Evolutionary conservation across 1,139 yeast species (phyloP).

Genomic region (Geotrichum macrosporum): DNA sequence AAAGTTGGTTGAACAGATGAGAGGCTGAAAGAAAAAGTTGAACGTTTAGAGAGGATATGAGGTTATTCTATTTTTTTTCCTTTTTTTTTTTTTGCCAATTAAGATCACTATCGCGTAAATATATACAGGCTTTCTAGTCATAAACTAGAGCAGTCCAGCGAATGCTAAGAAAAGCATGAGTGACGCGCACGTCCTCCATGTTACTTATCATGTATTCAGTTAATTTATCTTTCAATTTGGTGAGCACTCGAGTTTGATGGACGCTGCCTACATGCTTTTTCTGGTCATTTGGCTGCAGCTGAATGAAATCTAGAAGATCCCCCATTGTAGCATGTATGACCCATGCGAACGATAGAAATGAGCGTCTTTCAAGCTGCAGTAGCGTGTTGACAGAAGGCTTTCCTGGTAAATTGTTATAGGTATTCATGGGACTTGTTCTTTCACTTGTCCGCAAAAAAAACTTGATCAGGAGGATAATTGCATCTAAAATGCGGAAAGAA

Average conservation of each 20-base stretch:
- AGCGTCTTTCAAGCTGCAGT: neutral
- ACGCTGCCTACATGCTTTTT: too few species aligned
- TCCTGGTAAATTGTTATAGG: too few species aligned
- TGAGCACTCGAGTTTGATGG: neutral
- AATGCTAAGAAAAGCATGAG: neutral
- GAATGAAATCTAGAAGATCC: neutral
- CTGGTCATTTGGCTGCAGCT: neutral
- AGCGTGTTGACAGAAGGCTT: neutral
- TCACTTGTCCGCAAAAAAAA: conserved; percentile 2
- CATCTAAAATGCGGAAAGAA: neutral
- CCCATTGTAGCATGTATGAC: conserved; percentile 1
- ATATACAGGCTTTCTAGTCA: too few species aligned
- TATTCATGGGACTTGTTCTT: neutral
- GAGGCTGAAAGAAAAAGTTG: neutral
- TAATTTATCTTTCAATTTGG: neutral
- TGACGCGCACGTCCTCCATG: conserved; percentile 5
- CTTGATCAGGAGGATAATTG: neutral
- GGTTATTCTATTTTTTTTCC: too few species aligned
- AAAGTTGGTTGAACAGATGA: neutral
- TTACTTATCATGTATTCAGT: conserved; percentile 2
- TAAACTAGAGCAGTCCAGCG: too few species aligned
- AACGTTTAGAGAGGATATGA: neutral
- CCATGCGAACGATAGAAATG: conserved; percentile 2
- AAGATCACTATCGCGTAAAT: too few species aligned
- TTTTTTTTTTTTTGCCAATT: too few species aligned